These are phyloP conservation scores for Aspergillus tanneri DNA, from an alignment of 2,329 filamentous ascomycete species.

Conservation along the genomic window DNA sequence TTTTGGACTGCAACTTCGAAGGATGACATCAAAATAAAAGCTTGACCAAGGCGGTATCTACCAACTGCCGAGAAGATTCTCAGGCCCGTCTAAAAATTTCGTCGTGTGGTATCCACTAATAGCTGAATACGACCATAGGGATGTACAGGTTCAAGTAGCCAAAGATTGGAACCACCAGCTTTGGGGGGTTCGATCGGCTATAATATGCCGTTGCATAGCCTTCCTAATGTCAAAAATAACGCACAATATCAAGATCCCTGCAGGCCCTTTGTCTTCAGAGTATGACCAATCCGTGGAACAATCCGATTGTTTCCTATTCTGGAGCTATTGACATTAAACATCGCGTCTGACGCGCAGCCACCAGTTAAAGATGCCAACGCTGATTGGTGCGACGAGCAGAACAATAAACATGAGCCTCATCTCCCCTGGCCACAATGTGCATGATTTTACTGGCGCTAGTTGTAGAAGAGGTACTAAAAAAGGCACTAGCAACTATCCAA, in stretches of 20 bases:
- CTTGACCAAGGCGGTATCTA: too few relatives aligned
- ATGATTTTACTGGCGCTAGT: neutral
- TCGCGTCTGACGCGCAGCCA: too few relatives aligned
- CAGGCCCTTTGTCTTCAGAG: neutral
- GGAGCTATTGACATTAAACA: neutral
- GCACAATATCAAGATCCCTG: too few relatives aligned
- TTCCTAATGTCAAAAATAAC: too few relatives aligned
- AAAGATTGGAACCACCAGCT: too few relatives aligned
- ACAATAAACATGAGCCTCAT: neutral
- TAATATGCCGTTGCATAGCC: too few relatives aligned
- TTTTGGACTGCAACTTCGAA: constrained; percentile 6
- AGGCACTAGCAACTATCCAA: neutral
- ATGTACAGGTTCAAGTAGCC: too few relatives aligned
- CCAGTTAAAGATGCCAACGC: neutral
- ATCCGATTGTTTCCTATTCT: neutral
- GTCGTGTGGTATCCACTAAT: too few relatives aligned
- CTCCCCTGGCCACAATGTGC: neutral
- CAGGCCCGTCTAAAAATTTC: too few relatives aligned
- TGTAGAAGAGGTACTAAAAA: neutral
- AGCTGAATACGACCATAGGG: too few relatives aligned
- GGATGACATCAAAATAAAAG: neutral
- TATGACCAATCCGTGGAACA: neutral
- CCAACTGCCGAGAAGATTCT: too few relatives aligned
- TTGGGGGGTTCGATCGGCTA: too few relatives aligned
- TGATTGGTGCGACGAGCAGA: neutral